Evolutionary conservation across 2,329 filamentous ascomycete genomes (phyloP).

Genomic region (Ceratocystis eucalypticola): DNA sequence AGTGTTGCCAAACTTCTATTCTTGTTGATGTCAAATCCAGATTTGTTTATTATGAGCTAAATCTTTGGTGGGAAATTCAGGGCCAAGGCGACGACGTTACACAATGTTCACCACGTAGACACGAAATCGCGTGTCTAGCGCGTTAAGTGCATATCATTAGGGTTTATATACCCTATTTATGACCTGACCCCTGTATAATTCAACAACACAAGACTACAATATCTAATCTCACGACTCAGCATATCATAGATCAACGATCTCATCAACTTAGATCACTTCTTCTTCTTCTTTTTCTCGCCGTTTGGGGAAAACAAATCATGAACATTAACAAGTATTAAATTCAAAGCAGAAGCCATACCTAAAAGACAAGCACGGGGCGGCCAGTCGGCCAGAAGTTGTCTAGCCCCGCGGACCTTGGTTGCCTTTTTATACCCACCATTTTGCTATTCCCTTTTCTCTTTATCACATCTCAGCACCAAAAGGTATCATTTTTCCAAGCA

Average conservation of each 20-base stretch:
- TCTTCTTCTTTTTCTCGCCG: no score
- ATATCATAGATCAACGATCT: no score
- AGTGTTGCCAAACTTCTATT: neutral
- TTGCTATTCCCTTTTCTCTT: neutral
- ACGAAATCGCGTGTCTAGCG: neutral
- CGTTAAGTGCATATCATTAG: neutral
- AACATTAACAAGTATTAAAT: no score
- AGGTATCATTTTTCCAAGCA: neutral
- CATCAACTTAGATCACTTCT: no score
- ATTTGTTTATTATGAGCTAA: neutral
- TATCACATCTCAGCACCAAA: neutral
- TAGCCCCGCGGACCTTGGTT: no score
- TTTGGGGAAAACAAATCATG: no score
- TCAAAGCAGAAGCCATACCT: neutral
- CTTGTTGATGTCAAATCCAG: neutral
- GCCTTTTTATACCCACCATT: neutral
- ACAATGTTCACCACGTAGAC: neutral
- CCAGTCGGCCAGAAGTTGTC: neutral
- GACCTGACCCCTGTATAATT: no score
- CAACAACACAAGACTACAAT: no score
- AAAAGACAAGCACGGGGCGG: neutral
- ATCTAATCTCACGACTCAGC: no score
- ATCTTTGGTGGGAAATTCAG: neutral
- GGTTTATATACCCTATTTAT: no score
- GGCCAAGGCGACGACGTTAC: constrained; percentile 3